Base-by-base conservation (phyloP, 306 rosid genomes). In the Prosopis cineraria region DNA sequence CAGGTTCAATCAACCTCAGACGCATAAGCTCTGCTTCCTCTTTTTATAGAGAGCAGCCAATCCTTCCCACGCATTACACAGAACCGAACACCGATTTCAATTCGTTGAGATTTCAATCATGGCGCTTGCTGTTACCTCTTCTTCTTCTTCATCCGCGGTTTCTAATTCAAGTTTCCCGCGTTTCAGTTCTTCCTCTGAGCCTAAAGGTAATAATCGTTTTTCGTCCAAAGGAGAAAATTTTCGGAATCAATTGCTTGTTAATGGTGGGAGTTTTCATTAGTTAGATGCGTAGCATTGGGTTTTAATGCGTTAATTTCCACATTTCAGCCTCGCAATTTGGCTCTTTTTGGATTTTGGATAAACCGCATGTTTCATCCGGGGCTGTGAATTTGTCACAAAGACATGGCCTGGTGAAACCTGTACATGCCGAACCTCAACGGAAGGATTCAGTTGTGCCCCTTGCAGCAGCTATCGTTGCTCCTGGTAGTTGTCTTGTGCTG, bases 91-190 rank as follows among this genome's bases (percentile, higher is more conserved):
- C 3, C 0, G 19, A 30, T 63, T 66, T 29, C 37, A 6, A 9
- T 65, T 4, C 1, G 0, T 22, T 40, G 27, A 4, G 72, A 64
- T 63, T 70, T n/a, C 39, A 24, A 62, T 73, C 50, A 85, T 94
- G 99, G 97, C 98, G 11, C 81, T 91, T 58, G 76, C 93, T 74
- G 83, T 88, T 79, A 44, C 90, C 79, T 79, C 93, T 14, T 81
- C 93, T 43, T 83, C 97, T 36, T 74, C 93, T 44, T 76, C 93
- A n/a, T 6, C 93, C 1, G 59, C 85, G 3, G 60, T 88, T 11
- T 88, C 93, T 5, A 83, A 48, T 31, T 84, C 89, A 33, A 24
- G 73, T 56, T 82, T 89, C 50, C 75, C 91, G 1, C 88, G 75
- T 17, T 77, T 86, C 0, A 78, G 68, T 70, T 69, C 88, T 76